Evolutionary conservation across 306 rosid genomes (phyloP).

Genomic region (Oxytropis ochrocephala): DNA sequence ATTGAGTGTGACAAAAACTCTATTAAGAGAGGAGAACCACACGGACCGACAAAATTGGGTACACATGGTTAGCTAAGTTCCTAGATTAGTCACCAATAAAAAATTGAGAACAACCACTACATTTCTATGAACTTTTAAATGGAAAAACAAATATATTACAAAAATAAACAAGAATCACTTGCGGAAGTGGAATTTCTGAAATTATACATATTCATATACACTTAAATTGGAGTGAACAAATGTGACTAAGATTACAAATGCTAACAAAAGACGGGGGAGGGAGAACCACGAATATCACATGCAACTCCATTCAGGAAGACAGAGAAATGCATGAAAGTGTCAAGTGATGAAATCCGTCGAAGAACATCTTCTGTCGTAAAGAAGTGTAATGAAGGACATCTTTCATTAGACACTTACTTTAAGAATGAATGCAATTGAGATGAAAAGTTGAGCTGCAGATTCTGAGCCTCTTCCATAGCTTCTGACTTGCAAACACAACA

Average conservation of each 20-base stretch:
- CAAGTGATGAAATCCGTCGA: conserved; percentile 23
- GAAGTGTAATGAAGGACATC: conserved; percentile 21
- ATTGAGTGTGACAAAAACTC: too few species aligned
- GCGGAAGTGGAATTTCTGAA: conserved; percentile 24
- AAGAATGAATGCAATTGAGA: conserved; percentile 38
- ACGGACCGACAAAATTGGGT: too few species aligned
- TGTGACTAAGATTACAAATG: conserved; percentile 38
- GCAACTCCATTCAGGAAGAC: conserved; percentile 36
- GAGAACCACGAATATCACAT: conserved; percentile 12
- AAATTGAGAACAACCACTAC: not conserved
- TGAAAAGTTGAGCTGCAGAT: conserved; percentile 18
- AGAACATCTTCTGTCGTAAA: conserved; percentile 4
- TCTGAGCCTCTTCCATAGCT: conserved; percentile 21
- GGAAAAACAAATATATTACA: conserved; percentile 46
- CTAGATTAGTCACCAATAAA: not conserved
- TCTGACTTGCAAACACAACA: conserved; percentile 23
- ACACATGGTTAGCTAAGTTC: too few species aligned
- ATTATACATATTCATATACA: conserved; percentile 66
- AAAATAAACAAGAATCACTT: conserved; percentile 39
- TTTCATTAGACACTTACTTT: conserved; percentile 25
- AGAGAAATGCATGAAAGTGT: conserved; percentile 22
- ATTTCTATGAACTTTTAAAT: conserved; percentile 25
- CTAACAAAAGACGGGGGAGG: not conserved
- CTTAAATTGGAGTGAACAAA: conserved; percentile 38
- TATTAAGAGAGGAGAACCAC: too few species aligned